Base-by-base conservation (phyloP, 495 filamentous ascomycete genomes). In the Neurospora sp. region DNA sequence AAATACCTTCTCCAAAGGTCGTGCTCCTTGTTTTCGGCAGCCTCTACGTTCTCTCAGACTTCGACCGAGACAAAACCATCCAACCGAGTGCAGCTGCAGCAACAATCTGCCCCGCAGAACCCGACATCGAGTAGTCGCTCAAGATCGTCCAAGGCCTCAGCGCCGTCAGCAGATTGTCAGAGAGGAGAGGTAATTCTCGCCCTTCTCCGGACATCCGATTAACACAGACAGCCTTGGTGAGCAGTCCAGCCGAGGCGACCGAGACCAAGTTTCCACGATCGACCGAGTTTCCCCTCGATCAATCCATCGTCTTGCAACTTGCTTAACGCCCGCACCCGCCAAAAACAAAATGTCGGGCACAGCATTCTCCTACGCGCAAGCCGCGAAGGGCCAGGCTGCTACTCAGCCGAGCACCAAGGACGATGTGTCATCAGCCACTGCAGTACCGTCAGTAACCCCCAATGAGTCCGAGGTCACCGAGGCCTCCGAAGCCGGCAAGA, bases 361-460 rank as follows among this genome's bases (percentile, higher is more conserved):
- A 70, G 80, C 86, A 71, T 96, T 97, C 82, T 97, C 96, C 54
- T 99, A 99, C 83, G 95, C 95, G 73, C 94, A 97, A 86, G 95
- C 95, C 79, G 96, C 95, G 37, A 94, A 93, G 82, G 92, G 93
- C 76, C 86, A 89, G 73, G 82, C 88, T 72, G 76, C 86, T 74
- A 39, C 84, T 71, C 92, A 93, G 45, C 83, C 85, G 9, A 88
- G 89, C n/a, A 87, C 85, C 38, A 82, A 82, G 59, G 93, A 92
- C 78, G 93, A 96, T 75, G 89, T 74, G 1, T 73, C 77, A 2
- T 76, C 79, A 15, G 73, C 81, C 37, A 79, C 81, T 39, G 77
- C 81, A 66, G 83, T 84, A 62, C 84, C 87, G 15, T 91, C 88
- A 62, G 90, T 87, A 72, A 83, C 86, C 34, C 86, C 88, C 8